These are phyloP conservation scores for Aspergillus vadensis DNA, from an alignment of 2,329 filamentous ascomycete genomes.

Conservation along the genomic window DNA sequence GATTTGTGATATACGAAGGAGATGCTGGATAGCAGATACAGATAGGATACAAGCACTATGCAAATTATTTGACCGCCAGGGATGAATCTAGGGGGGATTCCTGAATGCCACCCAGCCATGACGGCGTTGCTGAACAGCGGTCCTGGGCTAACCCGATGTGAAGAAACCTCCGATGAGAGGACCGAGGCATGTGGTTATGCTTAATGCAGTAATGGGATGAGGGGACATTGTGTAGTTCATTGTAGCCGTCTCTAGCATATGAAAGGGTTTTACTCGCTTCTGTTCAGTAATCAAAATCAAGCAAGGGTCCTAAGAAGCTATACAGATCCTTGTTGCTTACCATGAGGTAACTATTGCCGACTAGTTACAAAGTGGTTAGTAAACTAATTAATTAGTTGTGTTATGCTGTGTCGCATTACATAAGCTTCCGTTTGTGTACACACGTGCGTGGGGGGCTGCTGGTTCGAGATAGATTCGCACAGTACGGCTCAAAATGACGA, in stretches of 20 bases:
- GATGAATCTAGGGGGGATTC: background rate
- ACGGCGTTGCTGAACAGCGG: background rate
- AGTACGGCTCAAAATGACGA: background rate
- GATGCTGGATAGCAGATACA: background rate
- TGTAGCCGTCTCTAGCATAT: background rate
- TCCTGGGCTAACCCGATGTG: constrained; percentile 6
- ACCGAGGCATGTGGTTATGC: constrained; percentile 2
- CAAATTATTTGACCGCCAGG: background rate
- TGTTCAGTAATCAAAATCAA: background rate
- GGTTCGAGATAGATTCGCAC: background rate
- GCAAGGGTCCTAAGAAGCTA: background rate
- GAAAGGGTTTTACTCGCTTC: background rate
- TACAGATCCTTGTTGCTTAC: too few species aligned
- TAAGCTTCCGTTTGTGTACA: background rate
- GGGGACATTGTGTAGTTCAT: too few species aligned
- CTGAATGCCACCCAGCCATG: background rate
- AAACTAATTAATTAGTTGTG: background rate
- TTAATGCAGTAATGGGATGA: background rate
- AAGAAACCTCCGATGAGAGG: background rate
- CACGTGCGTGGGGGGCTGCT: background rate
- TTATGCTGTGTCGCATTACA: constrained; percentile 4
- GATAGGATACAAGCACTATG: background rate
- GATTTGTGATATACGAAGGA: background rate
- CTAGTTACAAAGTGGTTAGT: too few species aligned
- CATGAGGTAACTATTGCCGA: too few species aligned